Evolutionary conservation across 495 filamentous ascomycete species (phyloP).

Genomic region (Penicillium fimorum): DNA sequence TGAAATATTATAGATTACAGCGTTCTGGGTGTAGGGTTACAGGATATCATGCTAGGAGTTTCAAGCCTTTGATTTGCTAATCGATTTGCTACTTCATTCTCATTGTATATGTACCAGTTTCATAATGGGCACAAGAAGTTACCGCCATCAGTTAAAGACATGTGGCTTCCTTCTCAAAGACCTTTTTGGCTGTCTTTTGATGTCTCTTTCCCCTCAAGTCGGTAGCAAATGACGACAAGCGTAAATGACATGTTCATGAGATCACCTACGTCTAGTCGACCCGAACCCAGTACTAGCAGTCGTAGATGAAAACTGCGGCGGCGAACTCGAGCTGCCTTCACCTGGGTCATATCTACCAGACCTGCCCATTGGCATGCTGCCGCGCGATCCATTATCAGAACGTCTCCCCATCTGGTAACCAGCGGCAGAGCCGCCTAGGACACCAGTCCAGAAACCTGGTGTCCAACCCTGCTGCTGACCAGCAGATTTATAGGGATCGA

Average conservation of each 20-base stretch:
- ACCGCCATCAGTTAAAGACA: neutral
- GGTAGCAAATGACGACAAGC: neutral
- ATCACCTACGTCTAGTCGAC: conserved; percentile 71
- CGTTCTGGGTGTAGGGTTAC: conserved; percentile 15
- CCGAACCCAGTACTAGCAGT: conserved; percentile 88
- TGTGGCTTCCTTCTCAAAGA: neutral
- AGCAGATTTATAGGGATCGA: conserved; percentile 16
- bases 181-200: neutral
- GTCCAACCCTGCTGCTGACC: conserved; percentile 58
- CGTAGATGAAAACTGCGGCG: conserved; percentile 50
- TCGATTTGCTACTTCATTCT: neutral
- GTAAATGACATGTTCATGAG: neutral
- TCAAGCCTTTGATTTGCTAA: conserved; percentile 9
- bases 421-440: conserved; percentile 67
- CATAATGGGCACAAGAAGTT: neutral
- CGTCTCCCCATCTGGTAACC: conserved; percentile 65
- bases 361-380: conserved; percentile 2
- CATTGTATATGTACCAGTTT: neutral
- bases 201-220: neutral
- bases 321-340: conserved; percentile 50
- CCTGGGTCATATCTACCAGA: conserved; percentile 37
- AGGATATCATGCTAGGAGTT: conserved; percentile 13
- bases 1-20: conserved; percentile 11
- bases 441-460: conserved; percentile 87
- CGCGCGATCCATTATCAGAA: conserved; percentile 19